Conservation (phyloP, 345 rosid genomes). For the Conringia planisiliqua region DNA sequence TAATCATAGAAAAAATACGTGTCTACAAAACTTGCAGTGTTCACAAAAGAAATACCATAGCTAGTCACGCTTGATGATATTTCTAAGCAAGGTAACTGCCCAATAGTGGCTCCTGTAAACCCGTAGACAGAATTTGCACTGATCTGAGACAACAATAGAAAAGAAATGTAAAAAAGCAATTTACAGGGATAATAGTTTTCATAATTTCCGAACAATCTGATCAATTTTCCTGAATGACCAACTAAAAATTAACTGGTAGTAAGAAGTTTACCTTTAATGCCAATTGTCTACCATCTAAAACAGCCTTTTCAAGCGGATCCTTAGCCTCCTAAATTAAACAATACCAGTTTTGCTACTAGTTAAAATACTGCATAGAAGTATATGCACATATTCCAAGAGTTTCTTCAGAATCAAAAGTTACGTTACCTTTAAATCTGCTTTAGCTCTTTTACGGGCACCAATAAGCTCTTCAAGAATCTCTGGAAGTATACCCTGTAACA, state of each 20-base stretch:
- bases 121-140: constrained; percentile 99
- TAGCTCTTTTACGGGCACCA: constrained; percentile 92
- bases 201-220: neutral
- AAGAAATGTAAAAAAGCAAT: neutral
- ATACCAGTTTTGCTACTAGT: constrained; percentile 9
- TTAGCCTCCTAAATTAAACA: constrained; percentile 70
- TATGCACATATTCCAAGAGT: neutral
- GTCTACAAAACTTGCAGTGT: neutral
- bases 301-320: constrained; percentile 97
- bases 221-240: neutral
- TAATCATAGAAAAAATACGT: constrained; percentile 2
- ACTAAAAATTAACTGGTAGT: constrained; percentile 9
- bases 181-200: neutral
- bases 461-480: constrained; percentile 96
- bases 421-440: constrained; percentile 86
- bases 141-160: constrained; percentile 46
- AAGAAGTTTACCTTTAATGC: constrained; percentile 70
- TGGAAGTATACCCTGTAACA: constrained; percentile 90
- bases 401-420: constrained; percentile 1
- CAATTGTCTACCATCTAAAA: constrained; percentile 93
- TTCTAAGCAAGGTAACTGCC: constrained; percentile 90
- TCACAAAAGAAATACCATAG: constrained; percentile 60
- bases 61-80: constrained; percentile 99
- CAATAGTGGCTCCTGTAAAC: constrained; percentile 94
- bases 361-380: neutral